These are phyloP conservation scores for Arthrobotrys conoides DNA, from an alignment of 2,329 filamentous ascomycete species.

Conservation along the genomic window DNA sequence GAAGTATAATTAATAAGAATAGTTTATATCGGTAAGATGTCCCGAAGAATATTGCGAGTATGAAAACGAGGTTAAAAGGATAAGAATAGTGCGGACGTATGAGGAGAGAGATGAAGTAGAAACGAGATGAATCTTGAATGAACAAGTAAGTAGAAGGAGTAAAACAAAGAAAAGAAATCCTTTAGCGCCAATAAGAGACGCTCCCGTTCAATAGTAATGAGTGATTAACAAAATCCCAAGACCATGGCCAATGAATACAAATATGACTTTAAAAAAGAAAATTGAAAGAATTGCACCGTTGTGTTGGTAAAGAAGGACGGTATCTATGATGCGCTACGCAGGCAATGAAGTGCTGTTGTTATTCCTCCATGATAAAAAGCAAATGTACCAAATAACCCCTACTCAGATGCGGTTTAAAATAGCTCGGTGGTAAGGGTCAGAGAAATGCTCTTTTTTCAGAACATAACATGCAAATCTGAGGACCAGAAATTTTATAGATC, in stretches of 20 bases:
- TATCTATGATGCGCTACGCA: conserved; percentile 8
- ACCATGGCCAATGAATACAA: background rate
- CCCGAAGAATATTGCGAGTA: no score
- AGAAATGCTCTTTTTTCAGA: background rate
- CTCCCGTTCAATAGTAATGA: conserved; percentile 9
- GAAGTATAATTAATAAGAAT: no score
- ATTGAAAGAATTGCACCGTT: background rate
- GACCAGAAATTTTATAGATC: background rate
- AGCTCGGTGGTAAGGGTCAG: background rate
- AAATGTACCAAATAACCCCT: background rate
- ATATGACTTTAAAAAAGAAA: background rate
- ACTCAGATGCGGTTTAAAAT: background rate
- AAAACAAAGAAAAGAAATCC: background rate
- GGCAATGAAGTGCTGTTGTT: conserved; percentile 21
- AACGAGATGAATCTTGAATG: no score
- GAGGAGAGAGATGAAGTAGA: no score
- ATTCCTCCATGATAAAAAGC: conserved; percentile 20
- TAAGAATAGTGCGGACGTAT: no score
- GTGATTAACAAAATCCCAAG: background rate
- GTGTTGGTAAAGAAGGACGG: background rate
- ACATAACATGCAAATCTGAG: background rate
- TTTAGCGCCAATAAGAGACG: conserved; percentile 10
- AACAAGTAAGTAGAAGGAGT: background rate
- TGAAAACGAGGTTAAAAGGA: no score
- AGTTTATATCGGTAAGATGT: no score